A percentile compares a stretch with the other conserved stretches of the same genome.
Conservation (phyloP, 306 rosid species). For the Malus orientalis region DNA sequence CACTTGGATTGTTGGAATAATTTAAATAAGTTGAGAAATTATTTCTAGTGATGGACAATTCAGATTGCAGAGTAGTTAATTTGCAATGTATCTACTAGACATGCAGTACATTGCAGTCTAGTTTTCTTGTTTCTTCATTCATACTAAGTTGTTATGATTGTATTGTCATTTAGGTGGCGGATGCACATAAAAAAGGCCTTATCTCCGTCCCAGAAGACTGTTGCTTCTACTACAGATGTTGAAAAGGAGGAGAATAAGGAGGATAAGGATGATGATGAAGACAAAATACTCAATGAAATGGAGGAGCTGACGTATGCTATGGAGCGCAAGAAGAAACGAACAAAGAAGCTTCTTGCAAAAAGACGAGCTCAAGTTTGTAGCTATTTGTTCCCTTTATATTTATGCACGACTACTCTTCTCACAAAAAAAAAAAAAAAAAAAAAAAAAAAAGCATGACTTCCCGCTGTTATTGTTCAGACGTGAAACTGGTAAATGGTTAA, state of each 20-base stretch:
- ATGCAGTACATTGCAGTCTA: background rate
- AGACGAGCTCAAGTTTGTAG: constrained; percentile 66
- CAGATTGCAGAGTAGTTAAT: background rate
- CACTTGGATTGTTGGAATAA: background rate
- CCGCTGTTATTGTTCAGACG: background rate
- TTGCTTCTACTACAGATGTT: constrained; percentile 16
- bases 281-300: constrained; percentile 80
- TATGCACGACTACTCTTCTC: background rate
- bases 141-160: background rate
- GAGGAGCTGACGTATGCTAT: constrained; percentile 71
- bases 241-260: constrained; percentile 17
- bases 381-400: background rate
- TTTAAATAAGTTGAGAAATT: background rate
- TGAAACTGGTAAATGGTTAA: background rate
- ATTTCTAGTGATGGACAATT: background rate
- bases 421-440: no score
- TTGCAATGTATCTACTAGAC: background rate
- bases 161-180: constrained; percentile 34
- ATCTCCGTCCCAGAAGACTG: constrained; percentile 33
- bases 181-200: constrained; percentile 41
- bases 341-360: constrained; percentile 63
- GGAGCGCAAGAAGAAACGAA: constrained; percentile 81
- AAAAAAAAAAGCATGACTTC: background rate
- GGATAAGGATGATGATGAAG: constrained; percentile 59
- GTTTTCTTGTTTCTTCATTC: background rate